Conservation (phyloP, 768 basidiomycete species). For the Porphyrellus cyaneotinctus region DNA sequence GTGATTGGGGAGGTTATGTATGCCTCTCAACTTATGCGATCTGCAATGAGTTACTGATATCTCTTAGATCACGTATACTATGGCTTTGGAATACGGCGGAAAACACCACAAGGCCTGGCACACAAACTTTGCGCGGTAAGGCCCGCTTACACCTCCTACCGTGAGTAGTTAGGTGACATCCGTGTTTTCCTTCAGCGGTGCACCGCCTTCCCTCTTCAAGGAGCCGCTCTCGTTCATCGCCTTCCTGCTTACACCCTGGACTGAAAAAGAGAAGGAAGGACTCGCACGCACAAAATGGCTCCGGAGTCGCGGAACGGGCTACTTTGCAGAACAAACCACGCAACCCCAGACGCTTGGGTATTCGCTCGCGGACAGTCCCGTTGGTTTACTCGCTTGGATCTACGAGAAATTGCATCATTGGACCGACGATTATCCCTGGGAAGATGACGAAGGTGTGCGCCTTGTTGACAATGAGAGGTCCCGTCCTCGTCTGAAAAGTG, state of each 20-base stretch:
- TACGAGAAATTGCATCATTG: slow-evolving; percentile 47
- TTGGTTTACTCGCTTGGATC: slow-evolving; percentile 48
- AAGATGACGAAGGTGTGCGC: slow-evolving; percentile 29
- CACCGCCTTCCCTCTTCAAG: slow-evolving; percentile 26
- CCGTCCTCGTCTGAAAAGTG: not conserved
- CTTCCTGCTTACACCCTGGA: slow-evolving; percentile 25
- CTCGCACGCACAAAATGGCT: slow-evolving; percentile 16
- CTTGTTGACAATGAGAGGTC: too few relatives aligned
- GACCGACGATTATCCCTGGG: slow-evolving; percentile 52
- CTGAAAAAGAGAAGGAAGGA: slow-evolving; percentile 23
- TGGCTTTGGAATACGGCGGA: slow-evolving; percentile 35
- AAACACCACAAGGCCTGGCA: slow-evolving; percentile 51
- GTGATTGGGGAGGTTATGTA: slow-evolving; percentile 45
- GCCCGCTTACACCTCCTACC: not conserved
- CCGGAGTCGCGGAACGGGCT: slow-evolving; percentile 25
- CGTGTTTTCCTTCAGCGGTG: slow-evolving; percentile 22
- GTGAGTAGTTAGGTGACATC: too few relatives aligned
- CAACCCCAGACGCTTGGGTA: slow-evolving; percentile 53
- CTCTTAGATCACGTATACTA: slow-evolving; percentile 32
- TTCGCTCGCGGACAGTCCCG: slow-evolving; percentile 51
- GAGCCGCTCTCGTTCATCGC: slow-evolving; percentile 27
- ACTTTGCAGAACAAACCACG: slow-evolving; percentile 33
- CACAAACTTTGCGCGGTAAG: slow-evolving; percentile 32
- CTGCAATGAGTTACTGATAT: not conserved
- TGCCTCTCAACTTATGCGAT: slow-evolving; percentile 1